These are phyloP conservation scores for Ceratocystis destructans DNA, from an alignment of 2,329 filamentous ascomycete genomes.

Conservation along the genomic window DNA sequence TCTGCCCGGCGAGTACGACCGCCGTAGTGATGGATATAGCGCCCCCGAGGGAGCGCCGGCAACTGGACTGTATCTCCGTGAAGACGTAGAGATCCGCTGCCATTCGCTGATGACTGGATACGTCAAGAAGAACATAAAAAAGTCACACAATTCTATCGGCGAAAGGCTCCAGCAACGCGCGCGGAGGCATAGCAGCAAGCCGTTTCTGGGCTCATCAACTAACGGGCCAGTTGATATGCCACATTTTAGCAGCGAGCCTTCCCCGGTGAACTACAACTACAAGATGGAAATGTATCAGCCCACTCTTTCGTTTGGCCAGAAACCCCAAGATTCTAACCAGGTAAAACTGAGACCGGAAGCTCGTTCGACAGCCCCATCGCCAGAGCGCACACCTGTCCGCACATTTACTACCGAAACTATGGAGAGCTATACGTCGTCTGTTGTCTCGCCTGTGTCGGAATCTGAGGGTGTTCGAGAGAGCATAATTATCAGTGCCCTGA, in stretches of 20 bases:
- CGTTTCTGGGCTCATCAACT: not conserved
- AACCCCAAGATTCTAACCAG: not conserved
- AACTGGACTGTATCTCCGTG: constrained; percentile 62
- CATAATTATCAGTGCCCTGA: constrained; percentile 15
- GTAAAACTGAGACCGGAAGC: not conserved
- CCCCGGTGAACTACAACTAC: constrained; percentile 7
- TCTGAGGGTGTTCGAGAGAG: not conserved
- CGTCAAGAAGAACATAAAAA: constrained; percentile 70
- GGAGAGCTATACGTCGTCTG: constrained; percentile 16
- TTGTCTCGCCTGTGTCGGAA: constrained; percentile 8
- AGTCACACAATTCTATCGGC: constrained; percentile 57
- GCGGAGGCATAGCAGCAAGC: constrained; percentile 5
- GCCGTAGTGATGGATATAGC: constrained; percentile 52
- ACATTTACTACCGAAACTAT: constrained; percentile 12
- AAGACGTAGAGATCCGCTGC: constrained; percentile 71
- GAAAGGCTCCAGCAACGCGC: not conserved
- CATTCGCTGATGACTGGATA: constrained; percentile 63
- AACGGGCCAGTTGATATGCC: constrained; percentile 3
- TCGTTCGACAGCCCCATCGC: not conserved
- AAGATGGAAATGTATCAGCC: constrained; percentile 12
- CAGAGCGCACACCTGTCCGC: not conserved
- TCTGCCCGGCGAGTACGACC: constrained; percentile 53
- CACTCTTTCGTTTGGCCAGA: constrained; percentile 5
- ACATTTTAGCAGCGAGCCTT: not conserved
- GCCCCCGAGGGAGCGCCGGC: constrained; percentile 38